Evolutionary conservation across 192 early-diverging fungal genomes (phyloP).

Genomic region (Linnemannia zychae): DNA sequence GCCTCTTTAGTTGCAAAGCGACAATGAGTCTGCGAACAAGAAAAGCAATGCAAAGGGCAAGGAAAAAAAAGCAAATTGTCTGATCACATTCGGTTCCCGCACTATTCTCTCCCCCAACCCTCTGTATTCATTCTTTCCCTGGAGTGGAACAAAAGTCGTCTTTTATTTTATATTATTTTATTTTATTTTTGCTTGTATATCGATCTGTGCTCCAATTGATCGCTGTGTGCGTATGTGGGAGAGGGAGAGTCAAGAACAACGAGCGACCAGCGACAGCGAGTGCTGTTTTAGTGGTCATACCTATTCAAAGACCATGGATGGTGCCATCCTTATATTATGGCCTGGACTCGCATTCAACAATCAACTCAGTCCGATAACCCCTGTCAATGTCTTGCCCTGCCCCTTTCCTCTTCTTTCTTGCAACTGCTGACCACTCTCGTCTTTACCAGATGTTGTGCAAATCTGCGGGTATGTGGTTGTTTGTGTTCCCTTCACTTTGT

Average conservation of each 20-base stretch:
- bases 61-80: background rate
- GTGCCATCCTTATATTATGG: background rate
- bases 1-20: background rate
- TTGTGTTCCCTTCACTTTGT: background rate
- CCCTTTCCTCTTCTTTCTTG: background rate
- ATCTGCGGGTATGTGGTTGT: background rate
- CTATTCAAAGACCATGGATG: background rate
- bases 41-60: background rate
- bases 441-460: background rate
- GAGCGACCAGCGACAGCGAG: too few relatives aligned
- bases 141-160: background rate
- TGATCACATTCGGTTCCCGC: conserved; percentile 5
- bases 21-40: too few relatives aligned
- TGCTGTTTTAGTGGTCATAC: too few relatives aligned
- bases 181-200: background rate
- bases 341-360: background rate
- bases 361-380: background rate
- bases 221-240: background rate
- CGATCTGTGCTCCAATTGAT: background rate
- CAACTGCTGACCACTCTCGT: background rate
- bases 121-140: background rate
- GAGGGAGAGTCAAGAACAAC: background rate
- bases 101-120: background rate
- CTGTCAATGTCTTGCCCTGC: background rate
- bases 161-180: too few relatives aligned